phyloP scores from a whole-genome alignment of 2,329 filamentous ascomycete species.

The Tolypocladium guangdongense region DNA sequence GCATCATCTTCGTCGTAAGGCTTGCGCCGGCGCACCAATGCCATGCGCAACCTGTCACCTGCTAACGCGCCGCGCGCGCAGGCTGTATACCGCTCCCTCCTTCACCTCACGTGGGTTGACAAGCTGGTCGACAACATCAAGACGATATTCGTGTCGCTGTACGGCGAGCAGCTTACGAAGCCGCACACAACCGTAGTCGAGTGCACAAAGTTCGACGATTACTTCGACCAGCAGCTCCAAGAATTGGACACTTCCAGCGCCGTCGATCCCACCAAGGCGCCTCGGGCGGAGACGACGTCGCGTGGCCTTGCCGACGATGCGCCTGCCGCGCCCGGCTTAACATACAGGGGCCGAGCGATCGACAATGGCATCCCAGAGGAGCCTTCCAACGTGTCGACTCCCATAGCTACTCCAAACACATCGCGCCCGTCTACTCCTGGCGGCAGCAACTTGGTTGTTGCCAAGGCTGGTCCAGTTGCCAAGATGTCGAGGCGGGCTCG shows the following conservation, averaged over 20 bases:
- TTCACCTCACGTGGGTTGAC: slow-evolving; percentile 95
- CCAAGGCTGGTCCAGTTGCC: slow-evolving; percentile 61
- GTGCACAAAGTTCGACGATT: slow-evolving; percentile 74
- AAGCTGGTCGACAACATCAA: slow-evolving; percentile 92
- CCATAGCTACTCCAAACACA: slow-evolving; percentile 57
- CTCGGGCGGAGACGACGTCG: slow-evolving; percentile 23
- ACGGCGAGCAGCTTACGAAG: slow-evolving; percentile 76
- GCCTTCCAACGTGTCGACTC: slow-evolving; percentile 57
- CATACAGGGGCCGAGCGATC: slow-evolving; percentile 26
- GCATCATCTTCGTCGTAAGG: slow-evolving; percentile 82
- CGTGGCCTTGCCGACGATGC: slow-evolving; percentile 14
- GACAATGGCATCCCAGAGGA: slow-evolving; percentile 22
- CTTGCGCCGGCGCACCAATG: not conserved
- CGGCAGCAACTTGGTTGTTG: slow-evolving; percentile 52
- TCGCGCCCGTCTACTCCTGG: slow-evolving; percentile 72
- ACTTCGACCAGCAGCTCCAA: slow-evolving; percentile 86
- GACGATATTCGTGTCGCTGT: slow-evolving; percentile 82
- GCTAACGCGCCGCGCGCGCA: slow-evolving; percentile 22
- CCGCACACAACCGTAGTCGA: slow-evolving; percentile 67
- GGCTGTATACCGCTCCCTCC: slow-evolving; percentile 92
- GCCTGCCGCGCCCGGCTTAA: slow-evolving; percentile 25
- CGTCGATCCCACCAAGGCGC: slow-evolving; percentile 15
- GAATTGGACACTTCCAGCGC: slow-evolving; percentile 57
- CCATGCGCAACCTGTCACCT: not conserved
- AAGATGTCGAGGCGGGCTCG: slow-evolving; percentile 75